Conservation (phyloP, 768 basidiomycete species). For the Panellus pusillus region DNA sequence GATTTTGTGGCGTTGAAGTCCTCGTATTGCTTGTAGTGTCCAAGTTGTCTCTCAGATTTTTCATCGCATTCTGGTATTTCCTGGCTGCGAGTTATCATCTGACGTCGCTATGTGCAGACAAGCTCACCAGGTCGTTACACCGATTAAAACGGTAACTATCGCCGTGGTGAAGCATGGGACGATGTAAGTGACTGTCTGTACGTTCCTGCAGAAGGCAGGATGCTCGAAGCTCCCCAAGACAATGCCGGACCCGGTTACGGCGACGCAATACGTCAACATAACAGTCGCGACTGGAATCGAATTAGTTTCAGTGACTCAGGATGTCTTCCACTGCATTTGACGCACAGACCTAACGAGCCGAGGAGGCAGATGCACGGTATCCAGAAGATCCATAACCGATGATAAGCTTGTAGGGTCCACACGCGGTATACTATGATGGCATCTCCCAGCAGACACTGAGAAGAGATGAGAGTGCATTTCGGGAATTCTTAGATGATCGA, state of each 20-base stretch:
- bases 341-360: too few relatives aligned
- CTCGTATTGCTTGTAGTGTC: not conserved
- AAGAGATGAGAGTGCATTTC: too few relatives aligned
- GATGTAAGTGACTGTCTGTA: constrained; percentile 3
- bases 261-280: constrained; percentile 18
- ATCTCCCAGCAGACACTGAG: too few relatives aligned
- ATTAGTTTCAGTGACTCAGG: too few relatives aligned
- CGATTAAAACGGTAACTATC: constrained; percentile 7
- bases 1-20: not conserved
- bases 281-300: constrained; percentile 7
- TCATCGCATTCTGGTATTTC: not conserved
- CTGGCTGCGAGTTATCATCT: not conserved
- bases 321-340: too few relatives aligned
- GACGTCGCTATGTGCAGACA: not conserved
- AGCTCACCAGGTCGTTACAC: constrained; percentile 3
- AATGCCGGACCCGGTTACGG: constrained; percentile 4
- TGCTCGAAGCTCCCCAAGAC: constrained; percentile 10
- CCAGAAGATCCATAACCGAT: too few relatives aligned
- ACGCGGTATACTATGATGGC: too few relatives aligned
- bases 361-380: too few relatives aligned
- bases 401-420: too few relatives aligned
- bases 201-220: constrained; percentile 10
- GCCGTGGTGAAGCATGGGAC: constrained; percentile 9
- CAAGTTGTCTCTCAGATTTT: not conserved
- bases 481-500: too few relatives aligned